A percentile compares a stretch with the other conserved stretches of the same genome.
phyloP scores from a whole-genome alignment of 2,329 filamentous ascomycete species.

The Apiospora sp. region DNA sequence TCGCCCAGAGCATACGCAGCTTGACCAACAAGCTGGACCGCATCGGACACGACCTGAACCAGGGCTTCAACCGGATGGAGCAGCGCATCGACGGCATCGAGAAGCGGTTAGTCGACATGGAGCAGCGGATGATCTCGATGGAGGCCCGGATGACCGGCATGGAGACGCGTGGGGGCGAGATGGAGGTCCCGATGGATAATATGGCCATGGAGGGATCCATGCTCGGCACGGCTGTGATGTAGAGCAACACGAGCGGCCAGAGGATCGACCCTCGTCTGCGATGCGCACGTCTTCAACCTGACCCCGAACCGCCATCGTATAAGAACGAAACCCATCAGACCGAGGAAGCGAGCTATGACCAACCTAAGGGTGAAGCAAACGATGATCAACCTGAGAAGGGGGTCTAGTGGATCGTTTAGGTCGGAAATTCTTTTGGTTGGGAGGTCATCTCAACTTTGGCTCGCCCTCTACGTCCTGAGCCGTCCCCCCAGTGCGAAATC shows the following conservation, averaged over 20 bases:
- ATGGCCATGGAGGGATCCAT: conserved; percentile 48
- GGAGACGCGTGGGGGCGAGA: conserved; percentile 44
- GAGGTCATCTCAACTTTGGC: background rate
- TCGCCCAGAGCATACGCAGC: conserved; percentile 64
- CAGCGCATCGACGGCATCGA: conserved; percentile 59
- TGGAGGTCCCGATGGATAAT: conserved; percentile 50
- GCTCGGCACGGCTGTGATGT: conserved; percentile 47
- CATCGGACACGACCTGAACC: conserved; percentile 62
- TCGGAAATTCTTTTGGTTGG: background rate
- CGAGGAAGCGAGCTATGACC: background rate
- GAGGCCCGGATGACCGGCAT: conserved; percentile 49
- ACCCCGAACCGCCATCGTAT: background rate
- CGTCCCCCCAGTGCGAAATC: background rate
- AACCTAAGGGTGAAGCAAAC: background rate
- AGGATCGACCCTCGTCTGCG: background rate
- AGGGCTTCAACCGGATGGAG: conserved; percentile 60
- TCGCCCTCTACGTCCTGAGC: background rate
- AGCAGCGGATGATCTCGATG: conserved; percentile 48
- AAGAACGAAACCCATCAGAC: background rate
- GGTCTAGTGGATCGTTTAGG: background rate
- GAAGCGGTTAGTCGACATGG: conserved; percentile 63
- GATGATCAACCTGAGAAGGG: background rate
- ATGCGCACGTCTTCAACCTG: background rate
- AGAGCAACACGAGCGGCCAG: conserved; percentile 28
- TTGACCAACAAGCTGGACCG: conserved; percentile 68